Evolutionary conservation across 306 rosid genomes (phyloP).

Genomic region (Carpinus viminea): DNA sequence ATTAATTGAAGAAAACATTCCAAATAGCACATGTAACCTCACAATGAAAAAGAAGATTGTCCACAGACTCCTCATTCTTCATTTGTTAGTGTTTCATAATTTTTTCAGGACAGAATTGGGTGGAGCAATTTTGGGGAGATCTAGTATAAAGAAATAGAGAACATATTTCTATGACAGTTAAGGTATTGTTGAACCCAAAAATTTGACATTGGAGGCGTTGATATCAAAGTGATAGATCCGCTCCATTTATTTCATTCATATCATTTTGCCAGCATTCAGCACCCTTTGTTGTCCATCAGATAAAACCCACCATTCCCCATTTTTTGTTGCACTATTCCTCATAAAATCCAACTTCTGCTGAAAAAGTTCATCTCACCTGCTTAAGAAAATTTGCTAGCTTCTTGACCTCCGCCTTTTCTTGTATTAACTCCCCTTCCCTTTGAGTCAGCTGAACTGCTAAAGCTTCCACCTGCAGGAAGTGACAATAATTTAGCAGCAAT

Average conservation of each 20-base stretch:
- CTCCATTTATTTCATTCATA: not conserved
- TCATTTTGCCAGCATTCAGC: not conserved
- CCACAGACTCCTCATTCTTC: too few relatives aligned
- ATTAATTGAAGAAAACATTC: too few relatives aligned
- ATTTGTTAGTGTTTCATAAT: too few relatives aligned
- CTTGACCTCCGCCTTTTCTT: constrained; percentile 96
- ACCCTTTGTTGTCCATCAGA: not conserved
- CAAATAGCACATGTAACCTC: too few relatives aligned
- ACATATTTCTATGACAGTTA: not conserved
- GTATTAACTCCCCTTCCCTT: constrained; percentile 66
- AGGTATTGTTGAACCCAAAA: not conserved
- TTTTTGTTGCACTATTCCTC: not conserved
- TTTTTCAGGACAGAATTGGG: not conserved
- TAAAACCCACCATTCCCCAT: not conserved
- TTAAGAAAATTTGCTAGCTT: constrained; percentile 92
- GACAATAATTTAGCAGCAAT: constrained; percentile 8
- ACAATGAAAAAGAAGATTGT: too few relatives aligned
- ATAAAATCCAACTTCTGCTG: not conserved
- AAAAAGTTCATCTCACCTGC: constrained; percentile 59
- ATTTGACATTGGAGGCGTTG: not conserved
- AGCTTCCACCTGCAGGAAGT: constrained; percentile 60
- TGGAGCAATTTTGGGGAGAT: not conserved
- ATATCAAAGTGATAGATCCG: not conserved
- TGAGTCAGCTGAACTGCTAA: constrained; percentile 88
- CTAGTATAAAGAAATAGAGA: too few relatives aligned